Percentiles rank a stretch among this genome's conserved stretches.
phyloP scores from a whole-genome alignment of 2,329 filamentous ascomycete species.

The Diplodia scrobiculata region DNA sequence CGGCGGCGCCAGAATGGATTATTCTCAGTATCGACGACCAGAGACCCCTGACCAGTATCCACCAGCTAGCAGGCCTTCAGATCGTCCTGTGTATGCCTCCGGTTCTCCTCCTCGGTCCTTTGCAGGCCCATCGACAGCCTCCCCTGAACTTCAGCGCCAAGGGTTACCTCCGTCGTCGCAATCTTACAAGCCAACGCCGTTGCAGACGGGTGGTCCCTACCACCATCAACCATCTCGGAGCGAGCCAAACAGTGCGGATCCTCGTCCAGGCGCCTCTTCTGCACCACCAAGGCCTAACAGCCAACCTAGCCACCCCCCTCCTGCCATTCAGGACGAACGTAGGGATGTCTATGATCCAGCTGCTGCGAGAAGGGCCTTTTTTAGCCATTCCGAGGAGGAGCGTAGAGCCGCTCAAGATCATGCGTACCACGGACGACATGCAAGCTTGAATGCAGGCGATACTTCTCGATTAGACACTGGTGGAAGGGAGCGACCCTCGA shows the following conservation, averaged over 20 bases:
- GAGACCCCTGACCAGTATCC: constrained; percentile 44
- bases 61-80: constrained; percentile 38
- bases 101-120: constrained; percentile 39
- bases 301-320: constrained; percentile 42
- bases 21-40: constrained; percentile 42
- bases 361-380: constrained; percentile 35
- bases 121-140: constrained; percentile 32
- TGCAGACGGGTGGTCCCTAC: constrained; percentile 2
- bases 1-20: constrained; percentile 41
- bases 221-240: constrained; percentile 23
- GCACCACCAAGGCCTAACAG: constrained; percentile 47
- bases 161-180: constrained; percentile 39
- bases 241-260: constrained; percentile 18
- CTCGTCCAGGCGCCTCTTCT: constrained; percentile 18
- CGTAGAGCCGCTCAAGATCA: constrained; percentile 10
- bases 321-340: constrained; percentile 35
- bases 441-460: constrained; percentile 13
- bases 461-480: constrained; percentile 21
- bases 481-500: constrained; percentile 41
- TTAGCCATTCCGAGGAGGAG: constrained; percentile 20
- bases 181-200: constrained; percentile 36
- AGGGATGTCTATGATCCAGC: constrained; percentile 35
- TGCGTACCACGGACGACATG: constrained; percentile 21
- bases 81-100: constrained; percentile 37
- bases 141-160: constrained; percentile 42